Conservation (phyloP, 208 protist genomes). For the Tritrichomonas foetus region DNA sequence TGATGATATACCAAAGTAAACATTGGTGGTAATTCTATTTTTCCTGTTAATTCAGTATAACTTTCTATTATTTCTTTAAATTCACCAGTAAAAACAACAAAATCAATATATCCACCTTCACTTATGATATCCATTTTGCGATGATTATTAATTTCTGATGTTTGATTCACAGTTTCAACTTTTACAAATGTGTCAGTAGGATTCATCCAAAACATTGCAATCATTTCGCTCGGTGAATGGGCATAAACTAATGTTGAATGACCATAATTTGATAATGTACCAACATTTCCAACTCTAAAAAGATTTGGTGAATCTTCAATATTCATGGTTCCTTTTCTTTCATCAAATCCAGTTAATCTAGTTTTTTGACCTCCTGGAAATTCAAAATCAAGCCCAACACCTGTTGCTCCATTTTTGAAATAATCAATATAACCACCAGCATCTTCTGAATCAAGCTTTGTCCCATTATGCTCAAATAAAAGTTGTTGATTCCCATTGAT, state of each 20-base stretch:
- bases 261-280: slow-evolving; percentile 80
- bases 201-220: not conserved
- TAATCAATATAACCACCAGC: not conserved
- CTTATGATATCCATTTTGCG: slow-evolving; percentile 69
- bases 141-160: not conserved
- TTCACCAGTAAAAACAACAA: slow-evolving; percentile 85
- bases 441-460: not conserved
- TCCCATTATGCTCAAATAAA: too few relatives aligned
- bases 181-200: not conserved
- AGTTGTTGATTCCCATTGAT: too few relatives aligned
- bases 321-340: not conserved
- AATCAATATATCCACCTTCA: slow-evolving; percentile 81
- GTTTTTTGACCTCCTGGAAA: not conserved
- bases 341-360: not conserved
- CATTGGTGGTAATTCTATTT: slow-evolving; percentile 78
- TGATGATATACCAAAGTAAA: slow-evolving; percentile 95
- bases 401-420: not conserved
- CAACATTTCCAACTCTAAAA: slow-evolving; percentile 81
- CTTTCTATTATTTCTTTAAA: slow-evolving; percentile 73
- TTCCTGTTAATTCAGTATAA: slow-evolving; percentile 80
- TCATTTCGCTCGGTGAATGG: not conserved
- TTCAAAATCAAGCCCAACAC: not conserved
- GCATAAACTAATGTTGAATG: slow-evolving; percentile 81
- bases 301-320: not conserved
- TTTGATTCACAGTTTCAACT: not conserved